Base-by-base conservation (phyloP, 148 eudicot species). In the Fallopia convolvulus region DNA sequence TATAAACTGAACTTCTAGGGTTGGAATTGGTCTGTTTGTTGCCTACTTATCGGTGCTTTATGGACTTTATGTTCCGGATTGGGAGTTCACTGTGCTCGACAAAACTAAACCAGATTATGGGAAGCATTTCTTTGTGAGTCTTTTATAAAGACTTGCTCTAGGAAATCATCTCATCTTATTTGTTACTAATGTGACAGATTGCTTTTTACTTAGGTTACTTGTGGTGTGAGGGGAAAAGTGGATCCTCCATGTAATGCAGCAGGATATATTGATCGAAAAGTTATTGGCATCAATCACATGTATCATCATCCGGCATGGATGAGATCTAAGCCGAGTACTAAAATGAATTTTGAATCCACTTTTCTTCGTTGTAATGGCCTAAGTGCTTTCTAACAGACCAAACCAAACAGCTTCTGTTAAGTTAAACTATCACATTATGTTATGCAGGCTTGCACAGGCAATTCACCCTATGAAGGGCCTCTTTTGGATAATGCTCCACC, bases 241-340 rank as follows among this genome's bases (percentile, higher is more conserved):
- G 82, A 86, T 83, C 93, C 93, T 58, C 89, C 94, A 23, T 93
- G 98, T 83, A 93, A 93, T 81, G 92, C 97, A 47, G 94, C 86
- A 52, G 97, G 98, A 60, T 93, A 89, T 85, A 80, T 93, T 44
- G 98, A 93, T 82, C 85, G 97, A 81, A 48, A 77, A 74, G 75
- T 93, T 78, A 84, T 87, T 42, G 98, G 98, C n/a, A 83, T 90
- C 61, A 89, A 90, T 79, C 98, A 93, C 74, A 49, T 93, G 89
- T 93, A 93, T 85, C 84, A 72, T 42, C 85, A 84, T 80, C 98
- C 98, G 65, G 98, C 88, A 40, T 93, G 97, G 98, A 91, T 82
- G 84, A 89, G 94, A 87, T 91, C 90, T 77, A 90, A 91, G 86
- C 97, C 83, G 40, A 39, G 74, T 81, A 1, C 52, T 17, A 4